phyloP scores from a whole-genome alignment of 805 yeast species.

The Yamadazyma tumulicola region DNA sequence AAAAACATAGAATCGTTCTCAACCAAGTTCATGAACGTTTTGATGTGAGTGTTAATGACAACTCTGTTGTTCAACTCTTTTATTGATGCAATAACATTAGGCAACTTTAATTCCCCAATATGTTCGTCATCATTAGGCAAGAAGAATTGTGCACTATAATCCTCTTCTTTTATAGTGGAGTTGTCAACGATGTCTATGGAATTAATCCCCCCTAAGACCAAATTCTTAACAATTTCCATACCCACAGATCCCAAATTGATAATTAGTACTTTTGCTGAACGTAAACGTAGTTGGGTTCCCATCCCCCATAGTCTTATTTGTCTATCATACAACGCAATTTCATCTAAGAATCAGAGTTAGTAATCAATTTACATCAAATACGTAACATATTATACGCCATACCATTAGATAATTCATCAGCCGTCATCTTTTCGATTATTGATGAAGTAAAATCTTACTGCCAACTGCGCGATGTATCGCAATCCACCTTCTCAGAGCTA shows the following conservation, averaged over 20 bases:
- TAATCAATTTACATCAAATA: too few relatives aligned
- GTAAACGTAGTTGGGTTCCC: slow-evolving; percentile 78
- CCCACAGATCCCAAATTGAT: slow-evolving; percentile 76
- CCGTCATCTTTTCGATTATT: too few relatives aligned
- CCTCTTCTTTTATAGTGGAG: slow-evolving; percentile 52
- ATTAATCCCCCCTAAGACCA: slow-evolving; percentile 87
- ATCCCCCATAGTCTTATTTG: slow-evolving; percentile 96
- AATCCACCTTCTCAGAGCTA: too few relatives aligned
- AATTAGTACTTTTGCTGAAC: slow-evolving; percentile 67
- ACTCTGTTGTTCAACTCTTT: slow-evolving; percentile 81
- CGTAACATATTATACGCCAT: too few relatives aligned
- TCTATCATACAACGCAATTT: slow-evolving; percentile 87
- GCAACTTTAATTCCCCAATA: slow-evolving; percentile 54
- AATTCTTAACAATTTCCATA: slow-evolving; percentile 76
- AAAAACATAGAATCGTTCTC: slow-evolving; percentile 34
- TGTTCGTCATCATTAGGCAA: slow-evolving; percentile 48
- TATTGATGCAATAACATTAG: slow-evolving; percentile 53
- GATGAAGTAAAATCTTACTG: too few relatives aligned
- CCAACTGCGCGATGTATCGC: too few relatives aligned
- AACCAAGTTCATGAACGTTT: slow-evolving; percentile 16
- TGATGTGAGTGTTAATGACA: slow-evolving; percentile 43
- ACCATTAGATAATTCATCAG: too few relatives aligned
- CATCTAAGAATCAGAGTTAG: slow-evolving; percentile 48
- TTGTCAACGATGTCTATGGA: slow-evolving; percentile 66
- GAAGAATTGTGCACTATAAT: slow-evolving; percentile 74